Conservation (phyloP, 2,329 filamentous ascomycete genomes). For the Neonectria punicea region DNA sequence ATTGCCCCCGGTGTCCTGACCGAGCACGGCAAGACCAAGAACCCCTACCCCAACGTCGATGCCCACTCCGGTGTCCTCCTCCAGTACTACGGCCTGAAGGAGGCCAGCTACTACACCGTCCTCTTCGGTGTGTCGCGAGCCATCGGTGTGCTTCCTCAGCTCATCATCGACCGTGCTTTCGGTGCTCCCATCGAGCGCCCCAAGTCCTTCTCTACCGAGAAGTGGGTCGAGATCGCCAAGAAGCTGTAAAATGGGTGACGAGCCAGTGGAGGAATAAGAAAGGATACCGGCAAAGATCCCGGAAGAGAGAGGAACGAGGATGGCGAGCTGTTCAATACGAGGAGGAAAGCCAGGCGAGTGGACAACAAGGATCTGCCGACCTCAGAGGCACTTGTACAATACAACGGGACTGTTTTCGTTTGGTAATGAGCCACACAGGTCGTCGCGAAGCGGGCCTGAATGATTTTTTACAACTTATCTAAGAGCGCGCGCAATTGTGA, state of each 20-base stretch:
- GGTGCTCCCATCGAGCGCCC: slow-evolving; percentile 97
- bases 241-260: slow-evolving; percentile 74
- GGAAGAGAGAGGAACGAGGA: slow-evolving; percentile 21
- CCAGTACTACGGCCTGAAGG: slow-evolving; percentile 98
- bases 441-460: slow-evolving; percentile 37
- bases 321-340: slow-evolving; percentile 30
- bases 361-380: slow-evolving; percentile 36
- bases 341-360: slow-evolving; percentile 31
- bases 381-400: slow-evolving; percentile 43
- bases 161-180: slow-evolving; percentile 98
- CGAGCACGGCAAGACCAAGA: slow-evolving; percentile 99
- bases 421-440: slow-evolving; percentile 42
- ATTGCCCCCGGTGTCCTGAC: slow-evolving; percentile 97
- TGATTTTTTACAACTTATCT: slow-evolving; percentile 39
- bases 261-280: slow-evolving; percentile 19
- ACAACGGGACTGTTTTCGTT: slow-evolving; percentile 44
- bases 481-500: not conserved
- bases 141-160: slow-evolving; percentile 97
- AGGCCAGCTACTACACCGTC: slow-evolving; percentile 99
- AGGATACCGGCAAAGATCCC: slow-evolving; percentile 9
- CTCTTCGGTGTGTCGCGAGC: slow-evolving; percentile 99
- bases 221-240: slow-evolving; percentile 93
- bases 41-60: slow-evolving; percentile 98
- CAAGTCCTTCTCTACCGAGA: slow-evolving; percentile 98
- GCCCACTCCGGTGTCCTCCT: slow-evolving; percentile 99